These are phyloP conservation scores for Penicillium bialowiezense DNA, from an alignment of 495 filamentous ascomycete species.

Conservation along the genomic window DNA sequence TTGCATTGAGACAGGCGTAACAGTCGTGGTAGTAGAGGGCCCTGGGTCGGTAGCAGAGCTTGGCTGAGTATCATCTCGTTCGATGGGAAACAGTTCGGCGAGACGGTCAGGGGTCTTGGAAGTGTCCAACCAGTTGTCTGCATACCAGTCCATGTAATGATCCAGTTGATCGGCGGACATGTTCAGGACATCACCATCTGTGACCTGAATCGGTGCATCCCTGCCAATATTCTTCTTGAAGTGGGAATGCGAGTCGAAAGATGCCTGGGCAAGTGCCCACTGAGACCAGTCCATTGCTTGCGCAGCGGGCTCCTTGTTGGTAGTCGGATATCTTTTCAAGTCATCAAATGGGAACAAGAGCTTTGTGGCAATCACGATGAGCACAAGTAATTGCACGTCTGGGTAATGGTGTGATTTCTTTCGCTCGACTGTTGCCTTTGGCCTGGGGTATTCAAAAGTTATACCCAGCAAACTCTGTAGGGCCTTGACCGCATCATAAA, in stretches of 20 bases:
- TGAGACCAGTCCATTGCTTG: constrained; percentile 65
- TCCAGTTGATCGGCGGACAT: constrained; percentile 70
- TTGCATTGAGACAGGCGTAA: neutral
- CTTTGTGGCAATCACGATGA: constrained; percentile 78
- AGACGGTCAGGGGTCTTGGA: constrained; percentile 32
- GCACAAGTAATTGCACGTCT: constrained; percentile 66
- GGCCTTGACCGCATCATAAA: constrained; percentile 60
- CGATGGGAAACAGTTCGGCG: constrained; percentile 51
- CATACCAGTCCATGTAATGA: constrained; percentile 87
- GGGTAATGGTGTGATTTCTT: constrained; percentile 52
- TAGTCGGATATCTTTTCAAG: constrained; percentile 52
- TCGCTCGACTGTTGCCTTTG: constrained; percentile 16
- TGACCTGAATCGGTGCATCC: constrained; percentile 49
- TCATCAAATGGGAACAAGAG: constrained; percentile 73
- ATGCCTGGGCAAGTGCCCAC: constrained; percentile 60
- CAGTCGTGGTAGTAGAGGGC: neutral
- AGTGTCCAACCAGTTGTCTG: constrained; percentile 63
- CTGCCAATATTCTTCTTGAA: constrained; percentile 28
- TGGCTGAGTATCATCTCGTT: constrained; percentile 17
- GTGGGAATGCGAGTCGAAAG: constrained; percentile 31
- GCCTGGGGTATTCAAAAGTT: constrained; percentile 53
- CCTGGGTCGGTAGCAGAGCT: neutral
- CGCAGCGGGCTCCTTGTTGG: constrained; percentile 56
- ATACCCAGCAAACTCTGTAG: constrained; percentile 56
- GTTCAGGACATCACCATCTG: constrained; percentile 63